These are phyloP conservation scores for Scheffersomyces stambukii DNA, from an alignment of 1,139 yeast genomes.

Conservation along the genomic window DNA sequence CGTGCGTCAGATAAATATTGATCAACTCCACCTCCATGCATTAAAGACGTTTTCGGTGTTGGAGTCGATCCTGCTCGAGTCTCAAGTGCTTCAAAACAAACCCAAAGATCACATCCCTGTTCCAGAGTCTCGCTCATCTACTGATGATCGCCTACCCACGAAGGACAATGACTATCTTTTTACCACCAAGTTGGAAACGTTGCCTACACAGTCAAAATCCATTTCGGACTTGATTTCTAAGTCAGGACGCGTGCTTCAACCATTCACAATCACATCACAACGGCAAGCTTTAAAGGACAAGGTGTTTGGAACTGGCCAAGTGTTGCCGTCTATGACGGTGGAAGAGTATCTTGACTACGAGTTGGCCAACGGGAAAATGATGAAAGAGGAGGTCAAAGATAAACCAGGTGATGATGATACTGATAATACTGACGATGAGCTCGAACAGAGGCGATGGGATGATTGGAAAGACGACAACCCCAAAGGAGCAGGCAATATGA, in stretches of 20 bases:
- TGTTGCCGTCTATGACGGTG: conserved; percentile 89
- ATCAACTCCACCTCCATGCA: conserved; percentile 50
- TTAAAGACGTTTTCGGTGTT: conserved; percentile 51
- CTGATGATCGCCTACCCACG: conserved; percentile 9
- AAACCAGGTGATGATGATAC: conserved; percentile 19
- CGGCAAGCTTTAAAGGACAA: conserved; percentile 55
- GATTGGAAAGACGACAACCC: conserved; percentile 86
- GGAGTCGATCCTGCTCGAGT: conserved; percentile 55
- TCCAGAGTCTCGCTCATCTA: conserved; percentile 3
- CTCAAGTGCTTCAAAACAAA: conserved; percentile 45
- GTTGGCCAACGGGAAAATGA: conserved; percentile 76
- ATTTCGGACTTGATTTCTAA: conserved; percentile 46
- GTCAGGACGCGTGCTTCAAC: conserved; percentile 75
- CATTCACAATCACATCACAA: conserved; percentile 70
- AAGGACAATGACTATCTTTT: conserved; percentile 32
- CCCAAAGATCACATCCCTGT: conserved; percentile 20
- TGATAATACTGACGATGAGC: conserved; percentile 40
- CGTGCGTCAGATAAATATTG: conserved; percentile 49
- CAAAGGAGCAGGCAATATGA: conserved; percentile 86
- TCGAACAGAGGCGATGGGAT: conserved; percentile 80
- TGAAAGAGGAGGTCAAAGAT: conserved; percentile 44
- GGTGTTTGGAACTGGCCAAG: conserved; percentile 91
- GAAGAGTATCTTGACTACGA: conserved; percentile 90
- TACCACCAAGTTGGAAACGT: conserved; percentile 51
- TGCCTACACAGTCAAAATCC: conserved; percentile 24